Evolutionary conservation across 805 yeast genomes (phyloP), one percentile per base, ranked within the genome.

Genomic region (Kodamaea hsintzibuensis): DNA sequence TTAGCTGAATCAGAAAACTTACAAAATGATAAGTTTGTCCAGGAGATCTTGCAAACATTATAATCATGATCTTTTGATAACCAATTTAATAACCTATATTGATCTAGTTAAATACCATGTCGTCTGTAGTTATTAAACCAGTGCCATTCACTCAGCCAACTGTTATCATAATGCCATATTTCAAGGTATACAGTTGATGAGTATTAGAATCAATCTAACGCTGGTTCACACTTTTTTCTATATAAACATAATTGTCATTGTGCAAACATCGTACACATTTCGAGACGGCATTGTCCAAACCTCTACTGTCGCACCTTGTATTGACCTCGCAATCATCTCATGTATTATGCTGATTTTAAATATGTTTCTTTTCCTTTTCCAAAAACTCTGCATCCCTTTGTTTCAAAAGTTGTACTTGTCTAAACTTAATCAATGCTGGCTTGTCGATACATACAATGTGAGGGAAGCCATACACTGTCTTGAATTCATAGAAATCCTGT

Each of bases 401-500:
- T 2, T 59, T 63, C 49, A 67, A 57, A 40, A 42, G 50, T 53
- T 62, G 52, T 37, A 63, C 56, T 8, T 57, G 59, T 48, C 57
- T 51, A 55, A 49, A 45, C 49, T 62, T 55, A 14, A 52, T 49
- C 49, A 69, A 62, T 12, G 76, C 77, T 2, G 46, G 56, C 33
- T 55, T 42, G 52, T 72, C 74, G 30, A 60, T 51, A 18, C 56
- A 56, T 1, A 12, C 46, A 16, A 56, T 50, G 38, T 49, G 33
- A 2, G 62, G 56, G 18, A 86, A 62, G 7, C 85, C 82, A 56
- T 80, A 81, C 47, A 76, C 74, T 84, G 91, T 81, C 18, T 78
- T 76, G 59, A 86, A 78, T 52, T 72, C 70, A 66, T 82, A 92
- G 33, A 81, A 75, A 25, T 79, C 71, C 25, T 82, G 81, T n/a